Base-by-base conservation (phyloP, 805 yeast species). In the Wickerhamomyces hampshirensis region DNA sequence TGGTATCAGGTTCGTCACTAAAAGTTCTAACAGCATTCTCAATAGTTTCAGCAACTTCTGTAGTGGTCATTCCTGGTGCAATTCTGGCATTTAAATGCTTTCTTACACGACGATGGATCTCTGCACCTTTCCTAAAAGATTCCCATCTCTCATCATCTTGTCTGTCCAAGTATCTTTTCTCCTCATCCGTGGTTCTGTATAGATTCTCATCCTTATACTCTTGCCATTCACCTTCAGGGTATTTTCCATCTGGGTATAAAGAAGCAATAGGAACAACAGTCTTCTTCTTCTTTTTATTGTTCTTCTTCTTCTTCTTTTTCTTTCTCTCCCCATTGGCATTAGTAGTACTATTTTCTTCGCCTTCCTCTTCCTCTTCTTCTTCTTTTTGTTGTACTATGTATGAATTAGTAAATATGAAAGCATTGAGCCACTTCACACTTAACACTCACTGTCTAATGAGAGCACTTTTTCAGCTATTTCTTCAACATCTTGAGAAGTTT, bases 51-150 rank as follows among this genome's bases (percentile, higher is more conserved):
- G 96, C 96, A 48, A 93, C 77, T 43, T 88, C 95, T 17, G 77
- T 83, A 76, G 88, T 83, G 11, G 84, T 64, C 95, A 89, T 84
- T 16, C 98, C 98, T 0, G 98, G 96, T 58, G 80, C 75, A 48
- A 93, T 73, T 42, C 69, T 67, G 40, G 77, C 72, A 43, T 76
- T 82, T 1, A 94, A 84, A 56, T 84, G 78, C 44, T 77, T 77
- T 51, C 98, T 76, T 9, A 85, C 97, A 51, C 95, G 73, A 47
- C 98, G 75, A 59, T 93, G 99, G 35, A 89, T 82, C 59, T 93
- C 99, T 2, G 98, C 96, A 38, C 89, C 98, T 56, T 87, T 87
- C 54, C 99, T 77, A 63, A 88, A 80, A 43, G 89, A 96, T 45
- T 88, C 81, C 84, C 94, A 85, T 36, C 68, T 71, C n/a, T 30